phyloP scores from a whole-genome alignment of 1,284 basidiomycete species.

The Taiwanofungus camphoratus region DNA sequence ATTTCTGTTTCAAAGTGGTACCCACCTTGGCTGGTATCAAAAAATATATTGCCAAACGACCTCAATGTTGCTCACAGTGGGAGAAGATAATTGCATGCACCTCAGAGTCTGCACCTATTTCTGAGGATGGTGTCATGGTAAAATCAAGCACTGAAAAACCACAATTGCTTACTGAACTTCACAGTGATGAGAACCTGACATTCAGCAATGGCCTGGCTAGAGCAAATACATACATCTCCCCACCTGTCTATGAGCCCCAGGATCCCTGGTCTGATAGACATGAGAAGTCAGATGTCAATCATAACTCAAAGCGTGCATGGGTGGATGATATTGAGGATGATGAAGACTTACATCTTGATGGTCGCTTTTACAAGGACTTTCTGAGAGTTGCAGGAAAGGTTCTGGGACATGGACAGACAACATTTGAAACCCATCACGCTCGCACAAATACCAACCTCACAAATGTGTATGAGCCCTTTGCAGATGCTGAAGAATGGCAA shows the following conservation, averaged over 20 bases:
- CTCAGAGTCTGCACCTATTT: background rate
- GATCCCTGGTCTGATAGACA: too few relatives aligned
- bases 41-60: background rate
- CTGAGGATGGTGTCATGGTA: too few relatives aligned
- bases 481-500: slow-evolving; percentile 18
- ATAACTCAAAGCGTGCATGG: background rate
- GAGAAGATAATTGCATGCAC: background rate
- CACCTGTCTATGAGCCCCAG: too few relatives aligned
- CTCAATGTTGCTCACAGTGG: background rate
- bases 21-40: background rate
- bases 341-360: background rate
- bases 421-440: background rate
- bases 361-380: background rate
- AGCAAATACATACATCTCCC: too few relatives aligned
- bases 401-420: background rate
- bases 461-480: background rate
- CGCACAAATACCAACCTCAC: background rate
- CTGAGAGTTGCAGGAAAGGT: background rate
- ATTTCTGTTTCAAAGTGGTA: background rate
- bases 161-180: too few relatives aligned
- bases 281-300: background rate
- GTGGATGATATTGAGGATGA: background rate
- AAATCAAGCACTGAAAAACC: too few relatives aligned
- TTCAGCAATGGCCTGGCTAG: too few relatives aligned
- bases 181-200: too few relatives aligned